Conservation (phyloP, 2,329 filamentous ascomycete genomes). For the Zopfia rhizophila region DNA sequence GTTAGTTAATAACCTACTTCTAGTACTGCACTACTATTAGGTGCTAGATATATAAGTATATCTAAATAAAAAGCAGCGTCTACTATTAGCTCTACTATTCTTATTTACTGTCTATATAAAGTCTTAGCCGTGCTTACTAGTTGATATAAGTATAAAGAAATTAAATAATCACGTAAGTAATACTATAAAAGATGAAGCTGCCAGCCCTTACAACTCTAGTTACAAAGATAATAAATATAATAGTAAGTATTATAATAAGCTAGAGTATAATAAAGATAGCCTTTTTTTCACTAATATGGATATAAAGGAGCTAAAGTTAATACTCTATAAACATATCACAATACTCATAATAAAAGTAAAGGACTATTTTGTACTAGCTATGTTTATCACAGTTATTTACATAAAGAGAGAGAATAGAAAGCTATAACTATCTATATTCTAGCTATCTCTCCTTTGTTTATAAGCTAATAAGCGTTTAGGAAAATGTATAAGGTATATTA, state of each 20-base stretch:
- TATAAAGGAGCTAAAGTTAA: conserved; percentile 4
- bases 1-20: neutral
- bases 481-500: conserved; percentile 6
- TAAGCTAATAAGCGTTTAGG: conserved; percentile 1
- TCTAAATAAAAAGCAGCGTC: conserved; percentile 4
- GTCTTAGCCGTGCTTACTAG: neutral
- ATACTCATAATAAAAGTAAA: conserved; percentile 3
- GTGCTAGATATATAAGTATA: conserved; percentile 3
- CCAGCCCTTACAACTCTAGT: conserved; percentile 1
- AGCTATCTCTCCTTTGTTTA: conserved; percentile 2
- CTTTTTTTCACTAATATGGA: neutral
- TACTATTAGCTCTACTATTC: conserved; percentile 4
- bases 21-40: conserved; percentile 1
- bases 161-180: conserved; percentile 1
- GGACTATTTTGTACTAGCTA: neutral
- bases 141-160: conserved; percentile 4
- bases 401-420: conserved; percentile 8
- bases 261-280: neutral
- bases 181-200: conserved; percentile 1
- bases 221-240: conserved; percentile 1
- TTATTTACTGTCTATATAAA: neutral
- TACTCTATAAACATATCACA: conserved; percentile 4
- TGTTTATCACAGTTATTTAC: conserved; percentile 6
- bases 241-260: neutral
- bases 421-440: conserved; percentile 2